Evolutionary conservation across 495 filamentous ascomycete genomes (phyloP), one percentile per base, ranked within the genome.

Genomic region (Aspergillus olivimuriae): DNA sequence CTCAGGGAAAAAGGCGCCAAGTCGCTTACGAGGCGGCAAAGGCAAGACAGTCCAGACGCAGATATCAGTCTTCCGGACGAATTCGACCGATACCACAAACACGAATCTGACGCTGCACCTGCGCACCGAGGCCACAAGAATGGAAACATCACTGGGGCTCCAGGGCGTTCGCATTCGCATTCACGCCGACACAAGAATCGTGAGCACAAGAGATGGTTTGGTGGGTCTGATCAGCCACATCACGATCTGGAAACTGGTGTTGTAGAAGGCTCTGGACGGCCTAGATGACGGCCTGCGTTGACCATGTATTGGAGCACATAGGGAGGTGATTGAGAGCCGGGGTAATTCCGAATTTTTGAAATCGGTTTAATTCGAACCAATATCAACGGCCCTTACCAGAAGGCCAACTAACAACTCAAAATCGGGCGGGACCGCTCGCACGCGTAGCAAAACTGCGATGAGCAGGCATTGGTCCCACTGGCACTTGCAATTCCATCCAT

Each of bases 341-440:
- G n/a, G n/a, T n/a, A n/a, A n/a, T n/a, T n/a, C n/a, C n/a, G n/a
- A n/a, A n/a, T n/a, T n/a, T n/a, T n/a, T n/a, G n/a, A n/a, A n/a
- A n/a, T n/a, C n/a, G n/a, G n/a, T n/a, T n/a, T n/a, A n/a, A n/a
- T n/a, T n/a, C n/a, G n/a, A n/a, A n/a, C n/a, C n/a, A n/a, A n/a
- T n/a, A n/a, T n/a, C n/a, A n/a, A n/a, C n/a, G n/a, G n/a, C n/a
- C n/a, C n/a, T n/a, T n/a, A n/a, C n/a, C n/a, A n/a, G n/a, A n/a
- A n/a, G 70, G 78, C 44, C 78, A 46, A 18, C 73, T 70, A 61
- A 73, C 76, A 46, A 31, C 34, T 47, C 42, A 40, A 36, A 8
- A 52, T 59, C 19, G 66, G 65, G 18, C 62, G 51, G 17, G 75
- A 79, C 53, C 79, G 68, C 35, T 70, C 65, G 51, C 79, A 83